Conservation (phyloP, 192 early-diverging fungal species). For the Dimargaris xerosporica region DNA sequence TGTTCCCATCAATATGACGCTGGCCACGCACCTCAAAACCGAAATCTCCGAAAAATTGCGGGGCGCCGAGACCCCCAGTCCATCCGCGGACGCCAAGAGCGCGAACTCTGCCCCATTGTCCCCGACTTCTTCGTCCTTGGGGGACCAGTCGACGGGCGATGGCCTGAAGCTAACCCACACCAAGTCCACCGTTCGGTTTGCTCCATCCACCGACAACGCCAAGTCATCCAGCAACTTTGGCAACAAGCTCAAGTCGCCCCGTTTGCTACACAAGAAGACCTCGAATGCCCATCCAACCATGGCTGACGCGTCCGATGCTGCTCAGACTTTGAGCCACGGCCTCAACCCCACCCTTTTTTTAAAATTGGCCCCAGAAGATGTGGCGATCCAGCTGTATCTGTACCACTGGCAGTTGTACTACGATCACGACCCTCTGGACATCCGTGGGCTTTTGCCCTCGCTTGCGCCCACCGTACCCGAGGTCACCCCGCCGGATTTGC, state of each 20-base stretch:
- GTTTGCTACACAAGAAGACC: neutral
- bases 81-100: neutral
- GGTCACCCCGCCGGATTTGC: slow-evolving; percentile 5
- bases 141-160: too few species aligned
- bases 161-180: neutral
- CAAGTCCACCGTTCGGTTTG: neutral
- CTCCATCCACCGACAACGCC: neutral
- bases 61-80: neutral
- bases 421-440: slow-evolving; percentile 20
- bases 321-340: slow-evolving; percentile 35
- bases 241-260: neutral
- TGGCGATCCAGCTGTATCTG: slow-evolving; percentile 52
- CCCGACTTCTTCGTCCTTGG: too few species aligned
- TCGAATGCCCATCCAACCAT: neutral
- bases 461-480: slow-evolving; percentile 15
- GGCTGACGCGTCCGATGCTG: neutral
- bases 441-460: slow-evolving; percentile 2
- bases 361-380: slow-evolving; percentile 34
- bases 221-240: neutral
- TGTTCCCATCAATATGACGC: slow-evolving; percentile 5
- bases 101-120: neutral
- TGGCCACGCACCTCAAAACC: neutral
- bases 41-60: neutral
- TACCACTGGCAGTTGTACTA: slow-evolving; percentile 37
- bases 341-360: slow-evolving; percentile 46